These are phyloP conservation scores for Nemania serpens DNA, from an alignment of 2,329 filamentous ascomycete species.

Conservation along the genomic window DNA sequence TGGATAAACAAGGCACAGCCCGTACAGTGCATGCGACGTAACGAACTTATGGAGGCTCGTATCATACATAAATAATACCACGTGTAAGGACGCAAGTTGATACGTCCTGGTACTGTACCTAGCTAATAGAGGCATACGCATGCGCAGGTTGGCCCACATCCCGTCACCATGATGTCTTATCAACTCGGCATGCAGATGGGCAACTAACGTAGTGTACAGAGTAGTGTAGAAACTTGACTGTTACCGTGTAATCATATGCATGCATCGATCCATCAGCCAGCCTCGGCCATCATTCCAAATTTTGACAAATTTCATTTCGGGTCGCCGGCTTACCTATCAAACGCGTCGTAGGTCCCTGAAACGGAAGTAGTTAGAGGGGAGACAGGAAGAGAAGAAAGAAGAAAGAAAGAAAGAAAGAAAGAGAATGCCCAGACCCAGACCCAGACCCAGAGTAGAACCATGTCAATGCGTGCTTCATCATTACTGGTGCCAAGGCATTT, in stretches of 20 bases:
- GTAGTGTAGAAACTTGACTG: background rate
- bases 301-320: slow-evolving; percentile 28
- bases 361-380: background rate
- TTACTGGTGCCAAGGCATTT: slow-evolving; percentile 21
- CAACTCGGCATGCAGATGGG: slow-evolving; percentile 5
- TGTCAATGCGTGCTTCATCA: slow-evolving; percentile 10
- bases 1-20: too few species aligned
- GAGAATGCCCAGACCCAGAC: background rate
- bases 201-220: too few species aligned
- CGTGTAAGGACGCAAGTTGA: background rate
- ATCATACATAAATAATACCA: background rate
- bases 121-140: background rate
- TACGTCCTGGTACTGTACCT: too few species aligned
- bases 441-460: slow-evolving; percentile 6
- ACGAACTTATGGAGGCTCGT: background rate
- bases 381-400: background rate
- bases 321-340: slow-evolving; percentile 21
- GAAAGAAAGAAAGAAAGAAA: background rate
- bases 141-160: background rate
- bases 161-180: slow-evolving; percentile 6
- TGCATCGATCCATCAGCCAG: background rate
- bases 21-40: background rate
- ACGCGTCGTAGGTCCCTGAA: slow-evolving; percentile 7
- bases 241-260: background rate
- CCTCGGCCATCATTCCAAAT: slow-evolving; percentile 28